Conservation (phyloP, 1,139 yeast species). For the Meyerozyma sp. region DNA sequence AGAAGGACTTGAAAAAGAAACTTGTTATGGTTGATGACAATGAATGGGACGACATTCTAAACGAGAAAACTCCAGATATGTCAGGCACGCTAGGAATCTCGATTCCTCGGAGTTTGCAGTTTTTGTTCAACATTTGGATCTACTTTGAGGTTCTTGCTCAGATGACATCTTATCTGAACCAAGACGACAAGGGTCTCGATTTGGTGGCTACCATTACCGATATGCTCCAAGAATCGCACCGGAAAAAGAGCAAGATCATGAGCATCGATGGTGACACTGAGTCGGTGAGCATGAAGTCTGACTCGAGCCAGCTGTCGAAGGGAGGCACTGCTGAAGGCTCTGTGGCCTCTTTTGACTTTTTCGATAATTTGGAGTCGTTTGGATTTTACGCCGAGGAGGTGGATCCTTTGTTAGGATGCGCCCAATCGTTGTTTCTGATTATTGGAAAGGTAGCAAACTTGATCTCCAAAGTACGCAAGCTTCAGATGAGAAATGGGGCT, state of each 20-base stretch:
- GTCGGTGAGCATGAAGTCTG: constrained; percentile 19
- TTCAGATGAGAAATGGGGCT: not conserved
- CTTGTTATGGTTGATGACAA: constrained; percentile 27
- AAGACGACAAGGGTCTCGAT: constrained; percentile 42
- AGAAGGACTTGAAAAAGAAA: constrained; percentile 16
- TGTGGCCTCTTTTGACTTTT: constrained; percentile 13
- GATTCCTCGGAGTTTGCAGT: constrained; percentile 44
- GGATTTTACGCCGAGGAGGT: constrained; percentile 33
- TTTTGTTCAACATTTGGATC: constrained; percentile 58
- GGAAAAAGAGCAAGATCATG: constrained; percentile 8
- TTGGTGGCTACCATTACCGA: constrained; percentile 38
- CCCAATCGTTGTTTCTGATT: constrained; percentile 56
- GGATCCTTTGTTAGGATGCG: constrained; percentile 65
- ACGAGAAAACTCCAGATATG: constrained; percentile 3
- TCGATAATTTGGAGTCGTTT: constrained; percentile 29
- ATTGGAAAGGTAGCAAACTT: constrained; percentile 60
- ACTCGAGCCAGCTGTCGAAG: constrained; percentile 18
- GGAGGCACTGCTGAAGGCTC: constrained; percentile 1
- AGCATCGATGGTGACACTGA: constrained; percentile 6
- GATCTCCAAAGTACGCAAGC: constrained; percentile 43
- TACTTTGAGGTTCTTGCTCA: constrained; percentile 64
- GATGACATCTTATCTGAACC: constrained; percentile 48
- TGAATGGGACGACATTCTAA: constrained; percentile 24
- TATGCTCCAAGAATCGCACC: constrained; percentile 17
- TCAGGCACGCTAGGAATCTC: constrained; percentile 5